phyloP scores from a whole-genome alignment of 2,329 filamentous ascomycete genomes.

The Raffaelea ambrosiae region DNA sequence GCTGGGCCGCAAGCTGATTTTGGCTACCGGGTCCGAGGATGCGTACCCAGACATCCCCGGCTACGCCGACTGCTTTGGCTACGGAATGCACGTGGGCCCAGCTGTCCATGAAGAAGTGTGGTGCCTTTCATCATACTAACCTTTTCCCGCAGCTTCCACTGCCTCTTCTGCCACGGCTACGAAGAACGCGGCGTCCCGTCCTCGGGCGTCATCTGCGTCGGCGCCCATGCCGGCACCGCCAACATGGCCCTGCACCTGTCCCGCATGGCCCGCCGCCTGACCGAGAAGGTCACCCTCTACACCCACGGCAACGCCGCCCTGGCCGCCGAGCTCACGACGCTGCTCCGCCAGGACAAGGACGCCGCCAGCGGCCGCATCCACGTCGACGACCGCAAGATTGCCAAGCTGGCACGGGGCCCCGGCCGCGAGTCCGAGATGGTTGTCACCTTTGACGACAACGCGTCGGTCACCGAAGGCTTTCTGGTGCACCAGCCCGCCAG shows the following conservation, averaged over 20 bases:
- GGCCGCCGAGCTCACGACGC: slow-evolving; percentile 11
- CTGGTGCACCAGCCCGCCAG: slow-evolving; percentile 27
- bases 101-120: no score
- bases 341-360: background rate
- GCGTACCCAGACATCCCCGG: slow-evolving; percentile 41
- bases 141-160: slow-evolving; percentile 37
- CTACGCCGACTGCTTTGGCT: slow-evolving; percentile 46
- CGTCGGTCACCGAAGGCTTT: slow-evolving; percentile 27
- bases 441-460: slow-evolving; percentile 31
- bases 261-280: slow-evolving; percentile 34
- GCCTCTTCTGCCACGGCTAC: slow-evolving; percentile 51
- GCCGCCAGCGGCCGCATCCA: slow-evolving; percentile 11
- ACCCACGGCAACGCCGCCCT: slow-evolving; percentile 34
- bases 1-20: slow-evolving; percentile 41
- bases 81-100: slow-evolving; percentile 32
- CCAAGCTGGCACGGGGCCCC: slow-evolving; percentile 18
- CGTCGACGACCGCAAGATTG: slow-evolving; percentile 24
- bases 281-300: slow-evolving; percentile 38
- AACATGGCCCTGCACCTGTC: slow-evolving; percentile 29
- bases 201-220: slow-evolving; percentile 37
- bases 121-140: no score
- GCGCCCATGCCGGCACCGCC: slow-evolving; percentile 18
- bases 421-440: slow-evolving; percentile 16
- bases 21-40: slow-evolving; percentile 47
- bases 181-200: slow-evolving; percentile 42